Base-by-base conservation (phyloP, 1,139 yeast species). In the Arxiozyma slooffiae region DNA sequence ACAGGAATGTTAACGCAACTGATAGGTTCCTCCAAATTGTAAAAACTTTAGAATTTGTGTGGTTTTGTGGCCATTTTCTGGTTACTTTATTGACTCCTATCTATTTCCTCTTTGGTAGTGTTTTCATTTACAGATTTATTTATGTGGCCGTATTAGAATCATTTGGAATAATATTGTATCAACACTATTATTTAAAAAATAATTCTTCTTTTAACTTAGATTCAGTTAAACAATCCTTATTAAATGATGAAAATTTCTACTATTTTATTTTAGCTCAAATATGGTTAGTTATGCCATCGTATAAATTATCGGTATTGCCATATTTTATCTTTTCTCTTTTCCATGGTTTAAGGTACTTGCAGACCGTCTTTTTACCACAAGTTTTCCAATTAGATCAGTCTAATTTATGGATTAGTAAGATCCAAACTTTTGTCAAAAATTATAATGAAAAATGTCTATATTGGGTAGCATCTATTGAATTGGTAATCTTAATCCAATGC, bases 111-210 rank as follows among this genome's bases (percentile, higher is more conserved):
- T 74, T 84, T 24, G 77, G 67, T 53, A 60, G 72, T 16, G 63
- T 70, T n/a, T 53, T 72, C 52, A 76, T 84, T 74, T 88, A 86
- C 70, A 74, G 78, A 50, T 62, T 78, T 51, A 76, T 86, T 1
- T 81, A 81, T 55, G 48, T 82, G 14, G 85, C 92, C 17, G 82
- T 85, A 7, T 65, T 86, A 47, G 78, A 76, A 58, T 82, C 95
- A 39, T 89, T 87, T 67, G 89, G 88, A 23, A 79, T 90, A 56
- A 85, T 88, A 53, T 69, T 85, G 34, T 81, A 74, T 68, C 92
- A 88, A 60, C 66, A 65, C 44, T 61, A 63, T 45, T 52, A 55
- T 44, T 47, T 54, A 34, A 51, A 52, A 67, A 71, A 52, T 69
- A 59, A 55, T 49, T 24, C 53, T 49, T 24, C 53, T 21, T 61